Conservation (phyloP, 257 asterid species). For the Cynanchum wilfordii region DNA sequence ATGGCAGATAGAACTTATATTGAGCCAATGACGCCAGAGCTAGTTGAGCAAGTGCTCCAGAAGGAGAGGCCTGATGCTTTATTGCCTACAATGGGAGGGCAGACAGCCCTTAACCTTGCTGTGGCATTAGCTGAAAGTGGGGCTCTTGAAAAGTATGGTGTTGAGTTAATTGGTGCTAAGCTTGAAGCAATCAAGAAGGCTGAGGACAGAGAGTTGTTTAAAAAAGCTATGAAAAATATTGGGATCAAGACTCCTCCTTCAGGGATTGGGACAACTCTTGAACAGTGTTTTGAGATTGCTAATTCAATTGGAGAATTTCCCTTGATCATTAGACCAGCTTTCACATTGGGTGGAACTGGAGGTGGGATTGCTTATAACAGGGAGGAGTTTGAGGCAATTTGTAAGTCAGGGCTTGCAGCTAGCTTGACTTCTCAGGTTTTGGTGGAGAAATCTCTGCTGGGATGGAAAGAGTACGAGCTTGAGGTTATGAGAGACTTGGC, state of each 20-base stretch:
- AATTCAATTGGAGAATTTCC: conserved; percentile 84
- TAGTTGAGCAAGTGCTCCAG: conserved; percentile 90
- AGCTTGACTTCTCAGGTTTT: conserved; percentile 90
- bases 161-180: conserved; percentile 94
- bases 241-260: conserved; percentile 97
- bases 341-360: conserved; percentile 92
- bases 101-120: conserved; percentile 92
- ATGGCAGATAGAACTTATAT: conserved; percentile 90
- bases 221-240: conserved; percentile 85
- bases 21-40: conserved; percentile 95
- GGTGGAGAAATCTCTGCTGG: conserved; percentile 91
- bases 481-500: conserved; percentile 99
- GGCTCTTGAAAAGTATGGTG: conserved; percentile 87
- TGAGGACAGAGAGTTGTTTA: conserved; percentile 91
- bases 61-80: conserved; percentile 95
- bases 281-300: conserved; percentile 81
- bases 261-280: conserved; percentile 87
- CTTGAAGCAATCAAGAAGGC: conserved; percentile 95
- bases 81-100: conserved; percentile 98
- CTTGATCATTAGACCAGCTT: conserved; percentile 89
- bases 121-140: conserved; percentile 95
- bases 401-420: conserved; percentile 93
- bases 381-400: conserved; percentile 92
- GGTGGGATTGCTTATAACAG: conserved; percentile 96
- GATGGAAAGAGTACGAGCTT: conserved; percentile 98